Conservation (phyloP, 2,329 filamentous ascomycete genomes). For the Penicillium sp. region DNA sequence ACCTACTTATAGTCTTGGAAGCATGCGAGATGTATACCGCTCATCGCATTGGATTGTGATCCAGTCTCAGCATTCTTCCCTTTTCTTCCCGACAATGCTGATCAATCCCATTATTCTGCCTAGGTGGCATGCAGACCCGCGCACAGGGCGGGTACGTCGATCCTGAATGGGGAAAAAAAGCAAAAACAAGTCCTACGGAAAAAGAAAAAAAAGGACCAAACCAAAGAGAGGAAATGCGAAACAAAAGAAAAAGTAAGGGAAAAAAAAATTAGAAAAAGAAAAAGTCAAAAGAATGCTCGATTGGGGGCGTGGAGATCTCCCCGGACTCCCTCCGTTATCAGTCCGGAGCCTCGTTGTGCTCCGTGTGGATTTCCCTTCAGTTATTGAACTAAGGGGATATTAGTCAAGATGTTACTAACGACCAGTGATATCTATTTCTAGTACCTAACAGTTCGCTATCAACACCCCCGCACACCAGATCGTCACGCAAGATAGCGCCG, state of each 20-base stretch:
- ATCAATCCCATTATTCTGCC: constrained; percentile 1
- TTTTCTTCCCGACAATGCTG: background rate
- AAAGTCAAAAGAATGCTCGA: background rate
- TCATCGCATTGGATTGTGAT: background rate
- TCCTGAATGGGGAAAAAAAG: background rate
- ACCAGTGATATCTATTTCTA: constrained; percentile 3
- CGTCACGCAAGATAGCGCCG: constrained; percentile 2
- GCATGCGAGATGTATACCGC: background rate
- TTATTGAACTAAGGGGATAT: background rate
- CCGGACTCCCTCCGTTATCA: background rate
- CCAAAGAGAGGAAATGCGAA: background rate
- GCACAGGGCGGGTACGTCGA: constrained; percentile 10
- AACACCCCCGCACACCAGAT: background rate
- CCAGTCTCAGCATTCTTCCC: background rate
- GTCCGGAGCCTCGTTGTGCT: constrained; percentile 1
- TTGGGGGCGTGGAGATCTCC: background rate
- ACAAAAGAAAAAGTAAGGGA: background rate
- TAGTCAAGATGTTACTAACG: background rate
- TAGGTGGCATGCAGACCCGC: constrained; percentile 2
- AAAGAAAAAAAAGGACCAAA: background rate
- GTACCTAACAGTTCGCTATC: background rate
- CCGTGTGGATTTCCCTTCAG: background rate
- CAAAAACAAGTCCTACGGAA: background rate
- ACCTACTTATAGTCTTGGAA: background rate
- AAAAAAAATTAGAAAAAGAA: background rate